Evolutionary conservation across 108 stramenopile species (phyloP), one percentile per base, ranked within the genome.

Genomic region (Skeletonema tropicum): DNA sequence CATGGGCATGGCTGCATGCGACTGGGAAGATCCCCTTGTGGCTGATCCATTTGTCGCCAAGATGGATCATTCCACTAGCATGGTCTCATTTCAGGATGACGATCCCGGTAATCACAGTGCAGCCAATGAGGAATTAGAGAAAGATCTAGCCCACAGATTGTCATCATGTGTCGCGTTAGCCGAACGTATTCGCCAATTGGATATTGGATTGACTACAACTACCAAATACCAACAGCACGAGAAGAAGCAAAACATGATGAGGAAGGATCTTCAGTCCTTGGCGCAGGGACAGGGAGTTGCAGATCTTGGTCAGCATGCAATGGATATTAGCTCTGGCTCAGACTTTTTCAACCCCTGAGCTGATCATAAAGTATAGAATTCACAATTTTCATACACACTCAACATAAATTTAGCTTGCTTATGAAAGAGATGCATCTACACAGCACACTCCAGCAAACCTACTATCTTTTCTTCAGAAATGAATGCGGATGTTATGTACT

Each of bases 51-150:
- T 80, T 31, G 58, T 62, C 29, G 79, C 62, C 13, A 68, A 45
- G 31, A 70, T 73, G 21, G 72, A 73, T 69, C 79, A 73, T 29
- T 67, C 41, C 49, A 64, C 68, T 8, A 55, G 30, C 89, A 88
- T 83, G 76, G 86, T 67, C 89, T 83, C 72, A 89, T 95, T 77
- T 83, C 87, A 64, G 73, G 89, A 60, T 45, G 71, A 73, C 30
- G 48, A 57, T 85, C 12, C 49, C 67, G 57, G 66, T 64, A 19
- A 74, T 87, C 75, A 83, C 84, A 57, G 58, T 30, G 15, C 80
- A 75, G 65, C 35, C 83, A 13, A 57, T 84, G 72, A 66, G 36
- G 60, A 66, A 59, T 38, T 83, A 66, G 73, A 70, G 19, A 57
- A 73, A 21, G 73, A 83, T 69, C 64, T 68, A 60, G 66, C 64